These are phyloP conservation scores for Kodamaea lidongshanica DNA, from an alignment of 805 yeast genomes.

Conservation along the genomic window DNA sequence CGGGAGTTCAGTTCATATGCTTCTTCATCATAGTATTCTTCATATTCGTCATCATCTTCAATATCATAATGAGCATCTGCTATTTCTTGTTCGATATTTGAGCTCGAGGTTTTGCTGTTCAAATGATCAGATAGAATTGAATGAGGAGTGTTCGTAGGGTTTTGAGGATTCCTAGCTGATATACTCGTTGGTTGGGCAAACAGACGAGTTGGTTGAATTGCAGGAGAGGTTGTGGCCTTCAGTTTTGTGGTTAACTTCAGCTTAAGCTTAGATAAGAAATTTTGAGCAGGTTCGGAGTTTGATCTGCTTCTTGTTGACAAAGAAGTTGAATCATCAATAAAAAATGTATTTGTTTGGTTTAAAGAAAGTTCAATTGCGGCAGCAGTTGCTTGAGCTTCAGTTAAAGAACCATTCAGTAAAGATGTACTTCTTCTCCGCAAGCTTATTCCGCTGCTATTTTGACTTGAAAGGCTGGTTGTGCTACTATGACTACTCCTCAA, in stretches of 20 bases:
- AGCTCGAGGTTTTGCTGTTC: too few relatives aligned
- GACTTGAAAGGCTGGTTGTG: slow-evolving; percentile 4
- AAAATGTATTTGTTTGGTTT: slow-evolving; percentile 4
- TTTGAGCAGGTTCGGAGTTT: slow-evolving; percentile 17
- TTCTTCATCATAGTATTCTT: slow-evolving; percentile 11
- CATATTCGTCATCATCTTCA: slow-evolving; percentile 10
- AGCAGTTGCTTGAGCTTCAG: slow-evolving; percentile 4
- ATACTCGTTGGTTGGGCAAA: too few relatives aligned
- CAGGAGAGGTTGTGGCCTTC: too few relatives aligned
- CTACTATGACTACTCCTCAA: slow-evolving; percentile 4
- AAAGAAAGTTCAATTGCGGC: slow-evolving; percentile 6
- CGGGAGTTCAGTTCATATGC: slow-evolving; percentile 9
- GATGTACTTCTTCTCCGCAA: slow-evolving; percentile 5
- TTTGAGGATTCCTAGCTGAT: too few relatives aligned
- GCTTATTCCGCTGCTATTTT: too few relatives aligned
- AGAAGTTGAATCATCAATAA: slow-evolving; percentile 2
- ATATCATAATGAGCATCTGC: slow-evolving; percentile 1
- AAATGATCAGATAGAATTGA: too few relatives aligned
- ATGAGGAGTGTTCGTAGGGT: too few relatives aligned
- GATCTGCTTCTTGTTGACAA: slow-evolving; percentile 8
- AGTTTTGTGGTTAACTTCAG: slow-evolving; percentile 12
- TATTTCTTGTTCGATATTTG: too few relatives aligned
- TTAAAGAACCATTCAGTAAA: slow-evolving; percentile 3
- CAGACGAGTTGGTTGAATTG: too few relatives aligned
- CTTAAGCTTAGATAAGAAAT: slow-evolving; percentile 17